Conservation (phyloP, 108 stramenopile species). For the Cyclostephanos invisitatus region DNA sequence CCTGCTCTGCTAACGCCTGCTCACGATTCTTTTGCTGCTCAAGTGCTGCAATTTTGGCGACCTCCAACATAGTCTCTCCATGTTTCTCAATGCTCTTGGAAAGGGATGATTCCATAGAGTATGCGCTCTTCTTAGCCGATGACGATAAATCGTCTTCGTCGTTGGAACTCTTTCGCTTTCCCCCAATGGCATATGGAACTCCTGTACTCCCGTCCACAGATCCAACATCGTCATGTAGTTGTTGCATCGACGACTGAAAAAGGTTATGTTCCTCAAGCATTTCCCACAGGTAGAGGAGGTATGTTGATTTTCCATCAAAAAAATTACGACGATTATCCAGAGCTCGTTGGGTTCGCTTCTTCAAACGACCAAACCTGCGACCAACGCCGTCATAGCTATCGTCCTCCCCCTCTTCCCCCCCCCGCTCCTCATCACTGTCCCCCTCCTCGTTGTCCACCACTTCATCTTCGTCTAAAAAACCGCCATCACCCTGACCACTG, state of each 20-base stretch:
- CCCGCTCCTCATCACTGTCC: not conserved
- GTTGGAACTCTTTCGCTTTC: slow-evolving; percentile 1
- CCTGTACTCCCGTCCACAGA: not conserved
- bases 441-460: not conserved
- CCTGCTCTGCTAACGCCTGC: not conserved
- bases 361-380: not conserved
- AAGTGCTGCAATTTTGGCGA: not conserved
- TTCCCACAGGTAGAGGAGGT: slow-evolving; percentile 3
- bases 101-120: not conserved
- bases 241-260: not conserved
- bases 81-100: slow-evolving; percentile 1
- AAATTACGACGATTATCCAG: not conserved
- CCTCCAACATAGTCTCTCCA: not conserved
- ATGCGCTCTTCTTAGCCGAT: not conserved
- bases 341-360: not conserved
- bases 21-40: slow-evolving; percentile 2
- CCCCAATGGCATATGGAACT: not conserved
- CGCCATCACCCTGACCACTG: slow-evolving; percentile 5
- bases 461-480: slow-evolving; percentile 1
- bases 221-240: not conserved
- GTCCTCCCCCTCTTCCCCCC: not conserved
- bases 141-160: not conserved
- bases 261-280: slow-evolving; percentile 3
- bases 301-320: not conserved
- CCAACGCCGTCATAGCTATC: not conserved